Evolutionary conservation across 768 basidiomycete genomes (phyloP).

Genomic region (Pulveroboletus sp.): DNA sequence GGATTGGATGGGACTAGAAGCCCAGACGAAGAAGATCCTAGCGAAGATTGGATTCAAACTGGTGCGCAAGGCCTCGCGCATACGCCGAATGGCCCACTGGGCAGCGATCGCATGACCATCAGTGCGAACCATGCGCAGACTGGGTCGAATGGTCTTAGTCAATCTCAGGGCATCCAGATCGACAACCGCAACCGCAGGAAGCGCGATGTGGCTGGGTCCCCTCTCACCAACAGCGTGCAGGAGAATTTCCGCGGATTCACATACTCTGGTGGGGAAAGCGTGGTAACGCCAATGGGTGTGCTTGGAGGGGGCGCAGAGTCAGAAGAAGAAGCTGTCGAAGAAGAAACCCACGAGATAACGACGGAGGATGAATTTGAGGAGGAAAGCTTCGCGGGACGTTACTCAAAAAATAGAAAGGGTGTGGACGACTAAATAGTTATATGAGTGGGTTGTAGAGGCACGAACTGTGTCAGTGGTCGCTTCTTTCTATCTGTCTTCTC

Average conservation of each 20-base stretch:
- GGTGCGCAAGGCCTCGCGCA: slow-evolving; percentile 37
- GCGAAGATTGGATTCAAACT: slow-evolving; percentile 49
- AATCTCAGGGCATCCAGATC: slow-evolving; percentile 46
- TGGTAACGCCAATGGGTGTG: slow-evolving; percentile 43
- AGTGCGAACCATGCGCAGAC: slow-evolving; percentile 8
- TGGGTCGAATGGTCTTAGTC: slow-evolving; percentile 17
- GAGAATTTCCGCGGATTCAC: slow-evolving; percentile 97
- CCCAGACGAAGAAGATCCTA: slow-evolving; percentile 60
- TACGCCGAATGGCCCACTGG: slow-evolving; percentile 74
- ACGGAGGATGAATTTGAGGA: slow-evolving; percentile 78
- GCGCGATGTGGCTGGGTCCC: slow-evolving; percentile 48
- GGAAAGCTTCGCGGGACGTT: slow-evolving; percentile 59
- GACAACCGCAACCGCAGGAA: slow-evolving; percentile 44
- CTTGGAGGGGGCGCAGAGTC: slow-evolving; percentile 27
- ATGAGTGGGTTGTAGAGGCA: slow-evolving; percentile 20
- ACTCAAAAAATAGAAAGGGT: slow-evolving; percentile 54
- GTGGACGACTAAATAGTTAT: slow-evolving; percentile 32
- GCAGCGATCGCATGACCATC: slow-evolving; percentile 43
- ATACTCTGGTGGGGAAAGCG: slow-evolving; percentile 70
- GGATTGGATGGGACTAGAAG: slow-evolving; percentile 42
- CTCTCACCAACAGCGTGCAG: slow-evolving; percentile 88
- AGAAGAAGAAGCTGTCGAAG: slow-evolving; percentile 44
- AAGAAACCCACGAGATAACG: slow-evolving; percentile 44
- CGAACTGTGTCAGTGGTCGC: slow-evolving; percentile 9
- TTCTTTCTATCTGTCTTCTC: slow-evolving; percentile 6